A percentile compares a stretch with the other conserved stretches of the same genome.
Conservation (phyloP, 2,329 filamentous ascomycete species). For the Chaetomiaceae sp. region DNA sequence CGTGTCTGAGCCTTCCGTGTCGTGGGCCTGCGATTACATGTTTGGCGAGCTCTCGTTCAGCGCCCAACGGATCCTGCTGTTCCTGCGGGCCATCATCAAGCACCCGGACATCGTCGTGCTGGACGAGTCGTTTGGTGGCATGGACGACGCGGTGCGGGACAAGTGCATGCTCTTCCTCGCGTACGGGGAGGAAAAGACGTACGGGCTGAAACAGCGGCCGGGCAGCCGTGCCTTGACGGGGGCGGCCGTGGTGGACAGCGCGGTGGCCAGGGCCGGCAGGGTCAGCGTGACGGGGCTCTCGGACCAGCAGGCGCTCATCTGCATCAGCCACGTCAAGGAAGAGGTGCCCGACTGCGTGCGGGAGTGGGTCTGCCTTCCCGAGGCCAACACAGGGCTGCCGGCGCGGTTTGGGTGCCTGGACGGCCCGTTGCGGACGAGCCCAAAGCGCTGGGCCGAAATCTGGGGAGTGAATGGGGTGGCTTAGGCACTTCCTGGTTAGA, state of each 20-base stretch:
- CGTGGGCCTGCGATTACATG: constrained; percentile 61
- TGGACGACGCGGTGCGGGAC: constrained; percentile 75
- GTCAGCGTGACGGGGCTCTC: constrained; percentile 57
- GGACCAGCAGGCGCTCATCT: constrained; percentile 73
- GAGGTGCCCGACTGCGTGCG: constrained; percentile 80
- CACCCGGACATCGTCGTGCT: constrained; percentile 75
- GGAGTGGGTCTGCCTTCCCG: constrained; percentile 81
- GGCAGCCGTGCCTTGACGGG: constrained; percentile 16
- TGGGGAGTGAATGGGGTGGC: constrained; percentile 43
- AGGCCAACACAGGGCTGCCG: constrained; percentile 55
- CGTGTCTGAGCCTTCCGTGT: constrained; percentile 26
- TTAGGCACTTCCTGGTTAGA: no score
- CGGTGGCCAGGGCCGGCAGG: constrained; percentile 36
- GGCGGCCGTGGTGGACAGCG: constrained; percentile 40
- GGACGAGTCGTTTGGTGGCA: constrained; percentile 82
- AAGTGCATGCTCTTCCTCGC: constrained; percentile 79
- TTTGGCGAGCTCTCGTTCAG: constrained; percentile 75
- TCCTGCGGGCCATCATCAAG: constrained; percentile 76
- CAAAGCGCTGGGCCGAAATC: constrained; percentile 57
- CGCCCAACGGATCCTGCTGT: constrained; percentile 76
- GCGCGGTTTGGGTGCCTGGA: constrained; percentile 60
- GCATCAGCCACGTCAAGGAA: constrained; percentile 84
- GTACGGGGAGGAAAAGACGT: constrained; percentile 49
- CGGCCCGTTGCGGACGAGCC: constrained; percentile 53
- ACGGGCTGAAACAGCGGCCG: constrained; percentile 19